A percentile compares a stretch with the other conserved stretches of the same genome.
Conservation (phyloP, 2,329 filamentous ascomycete species). For the Curvularia eragrostidis region DNA sequence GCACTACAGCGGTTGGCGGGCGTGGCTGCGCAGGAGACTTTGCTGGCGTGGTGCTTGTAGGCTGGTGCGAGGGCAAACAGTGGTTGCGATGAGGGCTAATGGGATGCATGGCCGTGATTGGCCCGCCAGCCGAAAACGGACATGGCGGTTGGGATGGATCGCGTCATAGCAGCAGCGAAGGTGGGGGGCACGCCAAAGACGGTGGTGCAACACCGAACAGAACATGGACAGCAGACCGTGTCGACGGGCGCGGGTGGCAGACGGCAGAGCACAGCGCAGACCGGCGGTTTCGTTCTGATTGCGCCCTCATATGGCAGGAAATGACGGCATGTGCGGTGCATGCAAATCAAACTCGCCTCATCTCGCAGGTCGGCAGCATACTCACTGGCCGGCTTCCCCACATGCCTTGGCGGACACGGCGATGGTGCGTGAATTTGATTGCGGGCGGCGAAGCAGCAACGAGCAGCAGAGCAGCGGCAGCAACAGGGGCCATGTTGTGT, state of each 20-base stretch:
- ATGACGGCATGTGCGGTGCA: slow-evolving; percentile 24
- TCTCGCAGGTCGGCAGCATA: slow-evolving; percentile 19
- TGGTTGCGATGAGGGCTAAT: background rate
- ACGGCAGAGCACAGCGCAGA: background rate
- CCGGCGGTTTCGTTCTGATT: slow-evolving; percentile 2
- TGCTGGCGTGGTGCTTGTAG: background rate
- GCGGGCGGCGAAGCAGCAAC: slow-evolving; percentile 16
- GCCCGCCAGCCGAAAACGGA: slow-evolving; percentile 30
- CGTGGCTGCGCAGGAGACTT: background rate
- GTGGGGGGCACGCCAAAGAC: slow-evolving; percentile 25
- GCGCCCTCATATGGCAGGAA: slow-evolving; percentile 12
- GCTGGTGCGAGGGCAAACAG: slow-evolving; percentile 1
- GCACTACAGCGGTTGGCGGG: background rate
- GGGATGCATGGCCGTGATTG: slow-evolving; percentile 16
- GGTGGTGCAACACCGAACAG: slow-evolving; percentile 34
- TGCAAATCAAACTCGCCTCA: slow-evolving; percentile 34
- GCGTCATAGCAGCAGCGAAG: slow-evolving; percentile 29
- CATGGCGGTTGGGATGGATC: slow-evolving; percentile 16
- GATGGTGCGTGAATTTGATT: slow-evolving; percentile 5
- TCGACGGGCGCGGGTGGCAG: no score
- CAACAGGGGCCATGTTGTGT: slow-evolving; percentile 12
- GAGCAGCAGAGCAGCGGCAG: background rate
- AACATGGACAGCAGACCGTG: no score
- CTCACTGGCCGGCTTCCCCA: slow-evolving; percentile 21
- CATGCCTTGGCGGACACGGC: slow-evolving; percentile 28